Conservation (phyloP, 2,329 filamentous ascomycete species). For the Fusarium sp. region DNA sequence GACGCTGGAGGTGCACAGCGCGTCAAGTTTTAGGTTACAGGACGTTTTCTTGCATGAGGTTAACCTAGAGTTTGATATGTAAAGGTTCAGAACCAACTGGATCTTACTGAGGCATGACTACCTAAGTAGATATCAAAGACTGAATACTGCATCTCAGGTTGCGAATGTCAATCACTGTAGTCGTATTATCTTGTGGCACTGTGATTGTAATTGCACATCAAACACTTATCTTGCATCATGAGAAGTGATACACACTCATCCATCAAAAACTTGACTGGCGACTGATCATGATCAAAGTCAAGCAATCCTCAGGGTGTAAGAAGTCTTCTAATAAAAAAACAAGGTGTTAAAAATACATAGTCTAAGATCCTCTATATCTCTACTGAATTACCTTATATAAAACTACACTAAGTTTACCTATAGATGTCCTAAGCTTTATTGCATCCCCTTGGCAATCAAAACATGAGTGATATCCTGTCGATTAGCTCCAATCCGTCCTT, state of each 20-base stretch:
- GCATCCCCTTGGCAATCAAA: background rate
- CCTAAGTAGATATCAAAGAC: background rate
- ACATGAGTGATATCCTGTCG: background rate
- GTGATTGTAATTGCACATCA: background rate
- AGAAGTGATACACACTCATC: background rate
- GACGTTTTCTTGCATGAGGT: background rate
- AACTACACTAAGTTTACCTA: too few relatives aligned
- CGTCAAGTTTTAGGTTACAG: background rate
- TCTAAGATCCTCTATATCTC: too few relatives aligned
- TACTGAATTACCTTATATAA: too few relatives aligned
- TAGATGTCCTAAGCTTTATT: too few relatives aligned
- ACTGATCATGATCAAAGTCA: background rate
- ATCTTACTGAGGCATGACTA: background rate
- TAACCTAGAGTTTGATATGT: constrained; percentile 1
- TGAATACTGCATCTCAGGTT: background rate
- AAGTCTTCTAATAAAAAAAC: too few relatives aligned
- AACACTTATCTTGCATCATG: background rate
- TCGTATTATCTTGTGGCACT: background rate
- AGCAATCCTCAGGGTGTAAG: background rate
- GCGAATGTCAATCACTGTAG: background rate
- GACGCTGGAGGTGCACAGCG: constrained; percentile 14
- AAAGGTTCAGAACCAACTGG: background rate
- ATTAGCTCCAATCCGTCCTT: background rate
- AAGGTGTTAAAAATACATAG: too few relatives aligned
- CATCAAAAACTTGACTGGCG: background rate